Evolutionary conservation across 2,329 filamentous ascomycete species (phyloP), one percentile per base, ranked within the genome.

Genomic region (Apiospora aurea): DNA sequence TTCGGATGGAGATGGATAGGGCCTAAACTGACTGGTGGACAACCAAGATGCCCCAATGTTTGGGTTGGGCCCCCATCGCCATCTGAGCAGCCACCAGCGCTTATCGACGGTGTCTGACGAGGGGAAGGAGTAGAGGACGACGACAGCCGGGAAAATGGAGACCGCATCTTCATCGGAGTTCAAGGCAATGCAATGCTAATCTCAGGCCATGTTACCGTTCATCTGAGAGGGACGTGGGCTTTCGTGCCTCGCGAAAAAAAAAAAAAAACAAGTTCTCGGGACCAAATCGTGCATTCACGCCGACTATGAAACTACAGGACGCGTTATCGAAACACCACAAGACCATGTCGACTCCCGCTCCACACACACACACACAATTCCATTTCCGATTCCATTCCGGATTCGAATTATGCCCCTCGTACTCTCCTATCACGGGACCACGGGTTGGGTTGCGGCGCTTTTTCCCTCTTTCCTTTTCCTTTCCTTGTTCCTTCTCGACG

Each of bases 321-420:
- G 57, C 57, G 57, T 64, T 64, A 64, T 64, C 57, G 57, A 64
- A 64, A 64, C 57, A 61, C 29, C 57, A 8, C 57, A 64, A 43
- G 13, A 11, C 57, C 16, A 61, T 34, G 14, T 16, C 53, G 10
- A 4, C 21, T 21, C 29, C 29, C 53, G 16, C 53, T 61, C 53
- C 29, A 34, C 53, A 61, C 53, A 38, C 53, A 57, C 53, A 34
- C 26, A 57, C 51, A 29, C 14, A 57, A 4, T 34, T 21, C 26
- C 49, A 34, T 57, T 13, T n/a, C 46, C 21, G 16, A n/a, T 49
- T 49, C 46, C 44, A 46, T 14, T 14, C 18, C 18, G 18, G 6
- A 38, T 49, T 47, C 16, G 18, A 18, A 6, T 21, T 47, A n/a
- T 47, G 51, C 18, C 24, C 51, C 14, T 57, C 26, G 8, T 7